Evolutionary conservation across 148 eudicot species (phyloP).

Genomic region (Bassia scoparia): DNA sequence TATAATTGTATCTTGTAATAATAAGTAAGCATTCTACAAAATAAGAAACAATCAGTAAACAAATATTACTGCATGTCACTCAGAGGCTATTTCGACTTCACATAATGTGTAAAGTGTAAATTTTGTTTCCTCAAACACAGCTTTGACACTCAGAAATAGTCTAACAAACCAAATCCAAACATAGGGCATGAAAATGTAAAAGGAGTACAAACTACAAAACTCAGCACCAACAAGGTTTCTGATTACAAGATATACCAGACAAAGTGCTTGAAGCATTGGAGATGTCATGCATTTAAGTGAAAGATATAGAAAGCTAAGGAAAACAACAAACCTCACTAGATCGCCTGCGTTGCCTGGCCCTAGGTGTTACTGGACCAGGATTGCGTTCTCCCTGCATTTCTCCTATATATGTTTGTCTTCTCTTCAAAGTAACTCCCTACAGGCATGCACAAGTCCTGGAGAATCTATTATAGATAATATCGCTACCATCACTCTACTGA

Average conservation of each 20-base stretch:
- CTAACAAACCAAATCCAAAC: too few species aligned
- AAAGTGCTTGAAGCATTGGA: neutral
- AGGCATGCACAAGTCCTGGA: neutral
- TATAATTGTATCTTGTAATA: neutral
- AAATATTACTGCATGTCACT: neutral
- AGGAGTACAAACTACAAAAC: neutral
- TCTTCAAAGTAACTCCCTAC: neutral
- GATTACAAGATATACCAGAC: neutral
- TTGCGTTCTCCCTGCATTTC: constrained; percentile 13
- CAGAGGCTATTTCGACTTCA: neutral
- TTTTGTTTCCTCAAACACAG: too few species aligned
- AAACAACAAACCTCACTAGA: constrained; percentile 19
- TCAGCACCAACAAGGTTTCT: neutral
- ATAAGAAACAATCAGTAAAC: too few species aligned
- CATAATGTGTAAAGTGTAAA: neutral
- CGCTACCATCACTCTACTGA: neutral
- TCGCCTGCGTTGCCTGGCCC: constrained; percentile 16
- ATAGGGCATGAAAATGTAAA: neutral
- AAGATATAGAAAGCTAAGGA: neutral
- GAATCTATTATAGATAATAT: neutral
- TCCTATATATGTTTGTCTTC: neutral
- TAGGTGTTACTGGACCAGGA: constrained; percentile 21
- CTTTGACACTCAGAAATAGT: too few species aligned
- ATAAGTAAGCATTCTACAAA: too few species aligned
- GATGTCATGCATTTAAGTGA: neutral